Evolutionary conservation across 441 rosid species (phyloP), one percentile per base, ranked within the genome.

Genomic region (Erodium chrysanthum): DNA sequence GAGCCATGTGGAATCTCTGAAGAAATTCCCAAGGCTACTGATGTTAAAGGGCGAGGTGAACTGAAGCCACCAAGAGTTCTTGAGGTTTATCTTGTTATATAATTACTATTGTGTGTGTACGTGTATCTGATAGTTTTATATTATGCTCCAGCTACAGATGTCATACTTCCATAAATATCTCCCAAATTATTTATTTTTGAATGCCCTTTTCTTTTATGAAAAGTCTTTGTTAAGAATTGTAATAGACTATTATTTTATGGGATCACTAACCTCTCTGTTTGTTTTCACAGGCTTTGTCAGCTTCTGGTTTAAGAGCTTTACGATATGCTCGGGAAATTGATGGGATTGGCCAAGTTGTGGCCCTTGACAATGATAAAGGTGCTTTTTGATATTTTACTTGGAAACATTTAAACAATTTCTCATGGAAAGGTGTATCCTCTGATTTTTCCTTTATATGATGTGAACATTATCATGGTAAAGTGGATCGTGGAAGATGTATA

Each of bases 341-440:
- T 76, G 97, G 88, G 73, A 83, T 93, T 71, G 89, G 96, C 76
- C 90, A 88, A 81, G 96, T 93, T 71, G 91, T 93, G 75, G 97
- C 98, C 66, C 77, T 91, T 70, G 98, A 93, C 77, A 93, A 93
- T 77, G 98, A 93, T 71, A 80, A 87, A 81, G 97, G 98, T 89
- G 74, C 7, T 52, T 18, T 52, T 87, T 97, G 2, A 96, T 89
- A 67, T 97, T 29, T 6, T 29, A 29, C 33, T 29, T 29, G 0
- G 0, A 29, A 29, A 29, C 33, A 29, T 29, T 29, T 29, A 6
- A 29, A 29, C 33, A 1, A 29, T 2, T 29, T 29, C 33, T 29
- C 0, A 29, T 29, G 33, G 33, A 29, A 29, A 29, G 1, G 33
- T 29, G 3, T 29, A 29, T 29, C 33, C 5, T 29, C 5, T 29